These are phyloP conservation scores for Scytalidium sp. DNA, from an alignment of 2,329 filamentous ascomycete species.

Conservation along the genomic window DNA sequence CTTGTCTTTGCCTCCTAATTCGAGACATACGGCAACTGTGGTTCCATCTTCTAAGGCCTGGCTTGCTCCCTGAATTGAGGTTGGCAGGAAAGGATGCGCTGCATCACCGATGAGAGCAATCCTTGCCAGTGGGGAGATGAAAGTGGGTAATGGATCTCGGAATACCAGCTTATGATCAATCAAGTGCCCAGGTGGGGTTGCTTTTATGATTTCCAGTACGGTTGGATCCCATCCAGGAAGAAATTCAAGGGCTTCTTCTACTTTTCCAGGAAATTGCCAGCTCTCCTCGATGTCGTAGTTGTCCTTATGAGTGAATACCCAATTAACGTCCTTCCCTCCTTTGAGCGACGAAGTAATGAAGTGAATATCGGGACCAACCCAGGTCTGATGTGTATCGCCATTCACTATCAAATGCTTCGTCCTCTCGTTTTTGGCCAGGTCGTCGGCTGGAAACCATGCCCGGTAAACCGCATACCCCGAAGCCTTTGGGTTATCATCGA, in stretches of 20 bases:
- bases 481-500: neutral
- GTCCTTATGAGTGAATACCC: constrained; percentile 2
- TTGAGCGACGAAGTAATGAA: neutral
- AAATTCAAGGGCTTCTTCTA: neutral
- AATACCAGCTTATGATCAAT: constrained; percentile 3
- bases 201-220: neutral
- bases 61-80: constrained; percentile 62
- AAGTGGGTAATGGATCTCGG: constrained; percentile 1
- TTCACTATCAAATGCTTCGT: neutral
- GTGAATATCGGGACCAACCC: neutral
- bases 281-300: neutral
- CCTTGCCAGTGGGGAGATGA: neutral
- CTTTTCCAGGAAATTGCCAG: neutral
- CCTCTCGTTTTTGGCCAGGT: neutral
- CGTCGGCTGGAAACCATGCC: neutral
- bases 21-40: constrained; percentile 27
- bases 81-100: constrained; percentile 64
- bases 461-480: neutral
- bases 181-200: constrained; percentile 1
- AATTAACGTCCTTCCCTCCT: neutral
- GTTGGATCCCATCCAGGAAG: neutral
- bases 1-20: neutral
- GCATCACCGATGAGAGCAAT: constrained; percentile 52
- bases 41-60: constrained; percentile 34
- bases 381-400: neutral